These are phyloP conservation scores for Marchantia paleacea DNA, from an alignment of 225 moss, liverwort and hornwort species.

Conservation along the genomic window DNA sequence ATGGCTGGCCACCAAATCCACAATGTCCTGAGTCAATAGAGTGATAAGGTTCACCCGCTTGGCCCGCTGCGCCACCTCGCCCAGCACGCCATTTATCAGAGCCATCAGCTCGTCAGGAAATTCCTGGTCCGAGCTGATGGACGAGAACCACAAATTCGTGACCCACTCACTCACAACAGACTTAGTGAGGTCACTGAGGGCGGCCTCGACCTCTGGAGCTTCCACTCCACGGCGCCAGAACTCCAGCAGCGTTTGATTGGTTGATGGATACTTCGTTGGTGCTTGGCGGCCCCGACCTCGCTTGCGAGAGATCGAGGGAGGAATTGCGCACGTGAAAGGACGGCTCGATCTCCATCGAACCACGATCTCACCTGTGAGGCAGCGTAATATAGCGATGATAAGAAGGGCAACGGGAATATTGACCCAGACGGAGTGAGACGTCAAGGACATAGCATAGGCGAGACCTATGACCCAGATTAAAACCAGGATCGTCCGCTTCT, in stretches of 20 bases:
- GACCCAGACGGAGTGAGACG: slow-evolving; percentile 80
- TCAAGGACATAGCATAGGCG: slow-evolving; percentile 81
- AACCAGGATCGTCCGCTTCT: slow-evolving; percentile 68
- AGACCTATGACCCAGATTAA: slow-evolving; percentile 53
- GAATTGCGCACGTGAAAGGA: neutral
- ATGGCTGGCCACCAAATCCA: slow-evolving; percentile 71
- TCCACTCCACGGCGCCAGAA: slow-evolving; percentile 65
- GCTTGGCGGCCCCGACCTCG: slow-evolving; percentile 38
- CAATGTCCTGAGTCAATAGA: slow-evolving; percentile 65
- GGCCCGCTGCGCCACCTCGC: slow-evolving; percentile 64
- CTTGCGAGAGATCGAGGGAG: slow-evolving; percentile 4
- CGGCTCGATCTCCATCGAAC: slow-evolving; percentile 68
- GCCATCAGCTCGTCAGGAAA: slow-evolving; percentile 77
- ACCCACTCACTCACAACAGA: slow-evolving; percentile 76
- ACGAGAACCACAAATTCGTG: slow-evolving; percentile 78
- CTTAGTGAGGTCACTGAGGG: slow-evolving; percentile 72
- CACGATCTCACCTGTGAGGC: slow-evolving; percentile 64
- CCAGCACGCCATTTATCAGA: slow-evolving; percentile 64
- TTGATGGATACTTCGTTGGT: slow-evolving; percentile 12
- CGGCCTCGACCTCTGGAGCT: slow-evolving; percentile 76
- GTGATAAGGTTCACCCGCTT: slow-evolving; percentile 81
- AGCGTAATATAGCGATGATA: slow-evolving; percentile 61
- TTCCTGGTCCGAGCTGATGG: slow-evolving; percentile 73
- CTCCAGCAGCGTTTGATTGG: slow-evolving; percentile 30
- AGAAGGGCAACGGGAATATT: slow-evolving; percentile 75